Evolutionary conservation across 345 rosid genomes (phyloP), one percentile per base, ranked within the genome.

Genomic region (Adansonia digitata): DNA sequence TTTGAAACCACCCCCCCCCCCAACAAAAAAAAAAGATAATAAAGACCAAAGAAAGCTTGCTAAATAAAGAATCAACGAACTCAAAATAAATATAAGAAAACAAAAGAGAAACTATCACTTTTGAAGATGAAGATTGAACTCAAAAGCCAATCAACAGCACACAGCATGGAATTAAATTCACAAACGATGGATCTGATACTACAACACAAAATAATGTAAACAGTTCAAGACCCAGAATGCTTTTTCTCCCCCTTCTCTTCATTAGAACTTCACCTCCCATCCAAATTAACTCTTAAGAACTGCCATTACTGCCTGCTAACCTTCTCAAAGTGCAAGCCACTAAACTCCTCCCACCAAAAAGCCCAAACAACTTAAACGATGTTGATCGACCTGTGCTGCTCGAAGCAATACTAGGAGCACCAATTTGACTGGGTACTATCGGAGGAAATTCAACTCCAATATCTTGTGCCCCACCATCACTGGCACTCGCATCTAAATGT

Each of bases 271-370:
- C 34, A 31, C 29, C 43, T 69, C 26, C 46, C n/a, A 22, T 64
- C 74, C 71, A 75, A 72, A 72, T 79, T 29, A 74, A 77, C 79
- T 77, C 74, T 83, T n/a, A 79, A 52, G 89, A 82, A 71, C 84
- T 79, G 77, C 79, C 72, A 69, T 84, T 84, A 75, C 90, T 84
- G 67, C 85, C 75, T 48, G 81, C 82, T 81, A 92, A 85, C 79
- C 87, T 86, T 74, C 97, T 85, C 78, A 89, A 82, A 60, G 93
- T 86, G 87, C 97, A 94, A 81, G 97, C 89, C 40, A 84, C 97
- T 34, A 92, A 60, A 86, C 86, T 81, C 79, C 87, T 89, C 74
- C 97, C 90, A 27, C 89, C 81, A 37, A 89, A 79, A 76, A 92
- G 70, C 59, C 94, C 93, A 56, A 85, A 75, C 34, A 94, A 79